These are phyloP conservation scores for Xylariaceae sp. DNA, from an alignment of 2,329 filamentous ascomycete genomes.

Conservation along the genomic window DNA sequence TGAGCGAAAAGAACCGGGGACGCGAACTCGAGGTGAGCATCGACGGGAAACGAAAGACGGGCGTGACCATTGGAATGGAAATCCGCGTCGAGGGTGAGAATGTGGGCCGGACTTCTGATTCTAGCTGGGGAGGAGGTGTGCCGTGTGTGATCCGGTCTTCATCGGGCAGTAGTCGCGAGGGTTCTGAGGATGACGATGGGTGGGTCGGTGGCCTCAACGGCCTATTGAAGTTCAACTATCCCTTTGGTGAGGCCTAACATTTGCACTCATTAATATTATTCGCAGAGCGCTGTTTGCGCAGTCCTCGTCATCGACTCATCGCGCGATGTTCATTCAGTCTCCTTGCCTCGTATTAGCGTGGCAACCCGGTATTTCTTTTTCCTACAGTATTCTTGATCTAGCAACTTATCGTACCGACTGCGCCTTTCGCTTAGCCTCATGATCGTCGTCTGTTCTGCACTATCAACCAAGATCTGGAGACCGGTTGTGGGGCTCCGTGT, in stretches of 20 bases:
- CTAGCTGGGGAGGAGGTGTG: constrained; percentile 57
- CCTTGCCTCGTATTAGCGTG: background rate
- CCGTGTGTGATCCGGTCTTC: constrained; percentile 76
- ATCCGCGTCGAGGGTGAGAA: constrained; percentile 84
- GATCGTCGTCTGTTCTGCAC: too few relatives aligned
- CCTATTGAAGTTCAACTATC: constrained; percentile 93
- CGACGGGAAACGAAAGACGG: constrained; percentile 65
- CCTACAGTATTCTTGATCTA: too few relatives aligned
- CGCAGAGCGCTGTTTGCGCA: constrained; percentile 19
- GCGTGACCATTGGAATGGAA: constrained; percentile 71
- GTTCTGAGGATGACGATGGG: constrained; percentile 69
- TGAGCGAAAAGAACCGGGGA: constrained; percentile 75
- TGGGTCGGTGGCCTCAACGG: constrained; percentile 96
- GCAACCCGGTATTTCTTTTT: background rate
- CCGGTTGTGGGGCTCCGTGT: background rate
- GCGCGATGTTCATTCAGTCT: too few relatives aligned
- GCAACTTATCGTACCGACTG: too few relatives aligned
- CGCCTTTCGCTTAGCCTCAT: too few relatives aligned
- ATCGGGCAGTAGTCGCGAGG: constrained; percentile 35
- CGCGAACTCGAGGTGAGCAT: constrained; percentile 74
- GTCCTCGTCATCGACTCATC: too few relatives aligned
- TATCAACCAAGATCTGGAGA: too few relatives aligned
- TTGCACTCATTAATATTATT: background rate
- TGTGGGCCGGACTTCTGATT: constrained; percentile 47
- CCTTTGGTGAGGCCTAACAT: constrained; percentile 58